Percentiles rank a stretch among this genome's conserved stretches.
Evolutionary conservation across 352 stramenopile genomes (phyloP).

Genomic region (Pythium pyrilobum): DNA sequence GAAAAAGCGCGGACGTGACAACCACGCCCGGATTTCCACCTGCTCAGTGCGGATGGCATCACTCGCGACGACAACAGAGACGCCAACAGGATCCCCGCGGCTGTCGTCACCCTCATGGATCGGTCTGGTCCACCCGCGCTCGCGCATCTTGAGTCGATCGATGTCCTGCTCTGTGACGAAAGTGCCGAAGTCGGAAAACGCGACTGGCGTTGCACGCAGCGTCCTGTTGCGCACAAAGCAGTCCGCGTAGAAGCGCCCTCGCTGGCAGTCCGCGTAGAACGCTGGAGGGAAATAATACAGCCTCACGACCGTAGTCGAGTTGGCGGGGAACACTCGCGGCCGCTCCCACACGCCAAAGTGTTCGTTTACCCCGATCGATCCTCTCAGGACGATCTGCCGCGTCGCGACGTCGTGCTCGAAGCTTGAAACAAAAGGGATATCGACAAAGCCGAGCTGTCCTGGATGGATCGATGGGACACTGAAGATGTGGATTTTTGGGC

Average conservation of each 20-base stretch:
- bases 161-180: conserved; percentile 9
- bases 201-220: neutral
- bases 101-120: neutral
- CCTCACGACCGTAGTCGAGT: conserved; percentile 1
- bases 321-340: neutral
- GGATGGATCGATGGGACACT: conserved; percentile 5
- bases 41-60: neutral
- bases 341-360: neutral
- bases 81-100: neutral
- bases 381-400: neutral
- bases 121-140: conserved; percentile 1
- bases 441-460: conserved; percentile 2
- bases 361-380: too few species aligned
- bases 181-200: conserved; percentile 2
- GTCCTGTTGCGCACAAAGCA: conserved; percentile 5
- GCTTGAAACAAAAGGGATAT: conserved; percentile 1
- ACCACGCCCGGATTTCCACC: neutral
- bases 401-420: conserved; percentile 2
- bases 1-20: conserved; percentile 28
- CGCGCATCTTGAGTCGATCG: neutral
- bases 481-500: neutral
- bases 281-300: conserved; percentile 6
- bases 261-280: conserved; percentile 4
- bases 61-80: neutral
- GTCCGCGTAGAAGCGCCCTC: conserved; percentile 10